phyloP scores from a whole-genome alignment of 2,329 filamentous ascomycete species.

The Diaporthe helianthi region DNA sequence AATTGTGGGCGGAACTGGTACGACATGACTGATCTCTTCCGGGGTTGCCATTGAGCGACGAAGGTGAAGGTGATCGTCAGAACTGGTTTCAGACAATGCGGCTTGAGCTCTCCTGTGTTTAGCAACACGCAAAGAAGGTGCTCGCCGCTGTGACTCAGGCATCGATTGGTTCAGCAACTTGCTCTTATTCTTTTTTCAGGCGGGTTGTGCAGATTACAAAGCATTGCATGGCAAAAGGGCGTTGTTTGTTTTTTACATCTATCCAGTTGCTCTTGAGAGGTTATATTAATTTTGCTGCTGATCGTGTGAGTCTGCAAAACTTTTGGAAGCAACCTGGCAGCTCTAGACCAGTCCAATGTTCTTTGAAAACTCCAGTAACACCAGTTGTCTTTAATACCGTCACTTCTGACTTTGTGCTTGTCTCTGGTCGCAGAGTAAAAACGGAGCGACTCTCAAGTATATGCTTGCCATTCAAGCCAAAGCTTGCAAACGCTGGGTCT shows the following conservation, averaged over 20 bases:
- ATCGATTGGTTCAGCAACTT: neutral
- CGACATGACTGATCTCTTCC: constrained; percentile 3
- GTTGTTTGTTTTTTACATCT: neutral
- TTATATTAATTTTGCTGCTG: neutral
- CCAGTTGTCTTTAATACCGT: neutral
- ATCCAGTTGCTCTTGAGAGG: neutral
- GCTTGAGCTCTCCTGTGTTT: constrained; percentile 6
- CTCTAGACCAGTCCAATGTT: neutral
- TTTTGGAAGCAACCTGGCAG: neutral
- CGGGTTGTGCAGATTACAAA: neutral
- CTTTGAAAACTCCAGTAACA: neutral
- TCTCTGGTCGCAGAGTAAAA: neutral
- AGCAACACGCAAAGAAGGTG: neutral
- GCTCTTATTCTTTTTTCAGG: neutral
- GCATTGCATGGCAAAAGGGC: constrained; percentile 12
- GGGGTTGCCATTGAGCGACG: neutral
- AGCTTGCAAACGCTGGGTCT: no score
- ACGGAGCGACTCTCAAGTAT: no score
- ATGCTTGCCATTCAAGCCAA: no score
- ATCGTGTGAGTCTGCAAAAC: neutral
- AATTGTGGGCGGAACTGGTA: neutral
- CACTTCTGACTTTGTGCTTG: neutral
- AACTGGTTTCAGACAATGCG: neutral
- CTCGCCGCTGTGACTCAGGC: neutral
- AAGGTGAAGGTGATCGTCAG: constrained; percentile 16